A percentile compares a stretch with the other conserved stretches of the same genome.
phyloP scores from a whole-genome alignment of 2,329 filamentous ascomycete genomes.

The Mycocentrospora acerina region DNA sequence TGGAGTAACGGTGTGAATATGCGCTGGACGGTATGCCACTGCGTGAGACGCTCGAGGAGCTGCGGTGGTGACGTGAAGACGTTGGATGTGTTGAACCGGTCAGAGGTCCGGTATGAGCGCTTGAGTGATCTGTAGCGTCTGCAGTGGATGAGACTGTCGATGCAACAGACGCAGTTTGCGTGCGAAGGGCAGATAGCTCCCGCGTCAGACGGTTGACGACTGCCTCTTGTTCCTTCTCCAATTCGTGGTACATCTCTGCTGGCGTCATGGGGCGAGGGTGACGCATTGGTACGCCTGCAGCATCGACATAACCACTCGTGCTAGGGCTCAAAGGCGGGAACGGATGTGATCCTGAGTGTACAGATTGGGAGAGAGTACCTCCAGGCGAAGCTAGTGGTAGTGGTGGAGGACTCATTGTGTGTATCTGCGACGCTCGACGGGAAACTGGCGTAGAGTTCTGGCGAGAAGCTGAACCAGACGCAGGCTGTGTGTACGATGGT shows the following conservation, averaged over 20 bases:
- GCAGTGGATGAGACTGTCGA: conserved; percentile 60
- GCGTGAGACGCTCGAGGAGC: conserved; percentile 55
- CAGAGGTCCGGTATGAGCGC: conserved; percentile 43
- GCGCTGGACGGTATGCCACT: conserved; percentile 23
- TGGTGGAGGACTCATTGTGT: conserved; percentile 50
- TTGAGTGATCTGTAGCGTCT: conserved; percentile 51
- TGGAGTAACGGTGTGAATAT: conserved; percentile 34
- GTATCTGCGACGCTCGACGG: conserved; percentile 44
- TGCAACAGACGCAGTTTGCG: conserved; percentile 63
- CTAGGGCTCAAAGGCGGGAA: conserved; percentile 42
- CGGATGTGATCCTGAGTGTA: conserved; percentile 19
- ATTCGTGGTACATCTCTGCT: conserved; percentile 81
- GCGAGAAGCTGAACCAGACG: conserved; percentile 29
- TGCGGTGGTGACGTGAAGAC: conserved; percentile 58
- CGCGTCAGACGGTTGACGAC: conserved; percentile 92
- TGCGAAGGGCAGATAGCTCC: conserved; percentile 81
- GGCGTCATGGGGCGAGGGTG: conserved; percentile 87
- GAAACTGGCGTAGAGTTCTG: conserved; percentile 26
- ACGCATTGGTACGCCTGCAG: conserved; percentile 67
- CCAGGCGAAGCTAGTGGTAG: conserved; percentile 44
- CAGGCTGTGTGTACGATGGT: conserved; percentile 18
- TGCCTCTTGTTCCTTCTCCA: conserved; percentile 94
- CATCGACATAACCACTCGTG: conserved; percentile 24
- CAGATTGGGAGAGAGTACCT: conserved; percentile 24
- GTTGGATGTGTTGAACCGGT: conserved; percentile 55